These are phyloP conservation scores for Leccinum subrobustum DNA, from an alignment of 1,284 basidiomycete species.

Conservation along the genomic window DNA sequence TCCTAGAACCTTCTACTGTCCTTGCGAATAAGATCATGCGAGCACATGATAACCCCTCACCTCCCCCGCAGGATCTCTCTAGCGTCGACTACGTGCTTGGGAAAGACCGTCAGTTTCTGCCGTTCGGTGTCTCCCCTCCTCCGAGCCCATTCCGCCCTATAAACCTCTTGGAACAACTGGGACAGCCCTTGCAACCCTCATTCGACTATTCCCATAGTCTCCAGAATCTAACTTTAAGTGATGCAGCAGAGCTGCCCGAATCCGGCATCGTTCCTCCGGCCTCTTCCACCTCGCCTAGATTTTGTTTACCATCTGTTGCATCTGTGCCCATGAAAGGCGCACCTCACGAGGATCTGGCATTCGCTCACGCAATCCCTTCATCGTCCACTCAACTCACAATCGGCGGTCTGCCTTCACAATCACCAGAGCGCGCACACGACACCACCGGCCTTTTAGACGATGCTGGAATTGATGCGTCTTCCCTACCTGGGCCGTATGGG, in stretches of 20 bases:
- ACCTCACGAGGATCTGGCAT: slow-evolving; percentile 4
- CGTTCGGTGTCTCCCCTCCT: slow-evolving; percentile 18
- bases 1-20: slow-evolving; percentile 60
- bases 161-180: slow-evolving; percentile 32
- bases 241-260: slow-evolving; percentile 4
- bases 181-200: slow-evolving; percentile 13
- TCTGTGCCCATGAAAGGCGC: slow-evolving; percentile 5
- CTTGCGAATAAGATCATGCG: slow-evolving; percentile 62
- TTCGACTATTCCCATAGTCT: slow-evolving; percentile 3
- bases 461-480: slow-evolving; percentile 3
- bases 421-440: slow-evolving; percentile 30
- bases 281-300: slow-evolving; percentile 45
- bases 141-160: slow-evolving; percentile 33
- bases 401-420: slow-evolving; percentile 42
- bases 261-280: slow-evolving; percentile 13
- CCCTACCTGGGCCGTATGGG: background rate
- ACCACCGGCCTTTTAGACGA: slow-evolving; percentile 1
- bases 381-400: slow-evolving; percentile 18
- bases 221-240: slow-evolving; percentile 1
- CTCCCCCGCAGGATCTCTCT: slow-evolving; percentile 52
- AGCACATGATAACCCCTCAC: slow-evolving; percentile 73
- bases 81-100: slow-evolving; percentile 16
- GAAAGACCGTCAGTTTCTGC: slow-evolving; percentile 20
- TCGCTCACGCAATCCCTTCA: slow-evolving; percentile 7
- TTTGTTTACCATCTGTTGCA: slow-evolving; percentile 29